Conservation (phyloP, 2,329 filamentous ascomycete genomes). For the Talaromyces islandicus region DNA sequence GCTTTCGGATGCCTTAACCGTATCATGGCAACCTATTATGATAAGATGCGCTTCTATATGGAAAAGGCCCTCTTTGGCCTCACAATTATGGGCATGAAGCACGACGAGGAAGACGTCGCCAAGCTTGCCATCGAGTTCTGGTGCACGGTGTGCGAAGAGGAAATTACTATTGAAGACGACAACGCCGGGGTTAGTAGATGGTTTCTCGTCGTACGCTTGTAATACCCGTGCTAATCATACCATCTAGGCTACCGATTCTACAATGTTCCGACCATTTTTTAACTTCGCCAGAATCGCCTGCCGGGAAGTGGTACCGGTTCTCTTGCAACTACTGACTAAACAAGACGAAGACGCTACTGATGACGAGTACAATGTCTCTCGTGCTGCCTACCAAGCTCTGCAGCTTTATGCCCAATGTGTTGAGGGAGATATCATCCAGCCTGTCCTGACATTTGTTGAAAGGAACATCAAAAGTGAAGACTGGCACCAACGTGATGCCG, state of each 20-base stretch:
- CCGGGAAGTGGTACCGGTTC: constrained; percentile 86
- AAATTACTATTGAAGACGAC: constrained; percentile 96
- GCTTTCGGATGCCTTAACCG: constrained; percentile 96
- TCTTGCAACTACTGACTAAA: constrained; percentile 83
- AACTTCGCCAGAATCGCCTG: constrained; percentile 93
- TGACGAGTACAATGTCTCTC: constrained; percentile 95
- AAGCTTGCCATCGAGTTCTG: constrained; percentile 99
- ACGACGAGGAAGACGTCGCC: constrained; percentile 91
- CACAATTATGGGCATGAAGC: constrained; percentile 98
- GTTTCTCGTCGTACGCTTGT: neutral
- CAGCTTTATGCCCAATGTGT: constrained; percentile 94
- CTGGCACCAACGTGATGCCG: constrained; percentile 92
- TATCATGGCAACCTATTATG: constrained; percentile 98
- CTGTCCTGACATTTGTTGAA: constrained; percentile 88
- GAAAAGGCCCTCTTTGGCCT: constrained; percentile 98
- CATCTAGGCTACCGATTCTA: constrained; percentile 63
- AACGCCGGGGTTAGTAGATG: constrained; percentile 63
- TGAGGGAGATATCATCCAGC: constrained; percentile 72
- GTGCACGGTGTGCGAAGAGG: constrained; percentile 99
- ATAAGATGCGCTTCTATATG: constrained; percentile 99
- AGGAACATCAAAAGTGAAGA: constrained; percentile 81
- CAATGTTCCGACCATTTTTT: constrained; percentile 86
- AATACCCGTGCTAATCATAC: neutral
- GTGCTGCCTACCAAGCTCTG: constrained; percentile 92
- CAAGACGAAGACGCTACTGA: constrained; percentile 96